Conservation (phyloP, 2,329 filamentous ascomycete species). For the Colletotrichum destructivum region DNA sequence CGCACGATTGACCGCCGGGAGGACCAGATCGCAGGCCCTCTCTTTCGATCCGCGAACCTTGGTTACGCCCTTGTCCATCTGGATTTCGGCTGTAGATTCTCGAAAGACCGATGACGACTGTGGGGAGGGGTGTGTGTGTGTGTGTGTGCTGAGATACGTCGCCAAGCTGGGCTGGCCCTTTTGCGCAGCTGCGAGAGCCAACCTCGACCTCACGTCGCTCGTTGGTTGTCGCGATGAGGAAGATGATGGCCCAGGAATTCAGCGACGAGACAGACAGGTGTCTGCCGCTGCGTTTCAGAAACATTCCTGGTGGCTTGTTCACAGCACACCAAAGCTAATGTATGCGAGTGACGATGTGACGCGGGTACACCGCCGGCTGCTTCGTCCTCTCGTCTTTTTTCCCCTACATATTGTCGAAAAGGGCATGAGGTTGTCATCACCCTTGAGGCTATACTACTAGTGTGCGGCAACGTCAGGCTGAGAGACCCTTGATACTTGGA, state of each 20-base stretch:
- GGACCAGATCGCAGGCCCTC: not conserved
- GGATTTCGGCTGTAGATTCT: slow-evolving; percentile 1
- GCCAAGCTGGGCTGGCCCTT: slow-evolving; percentile 13
- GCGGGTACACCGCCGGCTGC: not conserved
- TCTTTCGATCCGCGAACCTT: slow-evolving; percentile 28
- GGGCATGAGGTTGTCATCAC: not conserved
- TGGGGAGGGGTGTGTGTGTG: too few species aligned
- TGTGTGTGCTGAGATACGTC: not conserved
- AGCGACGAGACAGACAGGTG: not conserved
- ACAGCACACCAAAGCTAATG: not conserved
- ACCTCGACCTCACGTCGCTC: not conserved
- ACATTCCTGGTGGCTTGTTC: not conserved
- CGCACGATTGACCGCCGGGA: slow-evolving; percentile 28
- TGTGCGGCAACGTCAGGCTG: slow-evolving; percentile 3
- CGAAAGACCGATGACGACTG: slow-evolving; percentile 16
- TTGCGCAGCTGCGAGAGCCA: not conserved
- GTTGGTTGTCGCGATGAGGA: not conserved
- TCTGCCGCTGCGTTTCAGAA: not conserved
- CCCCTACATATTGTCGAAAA: not conserved
- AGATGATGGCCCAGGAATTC: not conserved
- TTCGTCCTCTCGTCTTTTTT: too few species aligned
- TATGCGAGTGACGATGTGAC: too few species aligned
- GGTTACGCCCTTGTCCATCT: slow-evolving; percentile 13
- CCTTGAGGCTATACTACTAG: slow-evolving; percentile 1
- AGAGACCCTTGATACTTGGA: slow-evolving; percentile 2